Evolutionary conservation across 306 rosid species (phyloP).

Genomic region (Cercis canadensis): DNA sequence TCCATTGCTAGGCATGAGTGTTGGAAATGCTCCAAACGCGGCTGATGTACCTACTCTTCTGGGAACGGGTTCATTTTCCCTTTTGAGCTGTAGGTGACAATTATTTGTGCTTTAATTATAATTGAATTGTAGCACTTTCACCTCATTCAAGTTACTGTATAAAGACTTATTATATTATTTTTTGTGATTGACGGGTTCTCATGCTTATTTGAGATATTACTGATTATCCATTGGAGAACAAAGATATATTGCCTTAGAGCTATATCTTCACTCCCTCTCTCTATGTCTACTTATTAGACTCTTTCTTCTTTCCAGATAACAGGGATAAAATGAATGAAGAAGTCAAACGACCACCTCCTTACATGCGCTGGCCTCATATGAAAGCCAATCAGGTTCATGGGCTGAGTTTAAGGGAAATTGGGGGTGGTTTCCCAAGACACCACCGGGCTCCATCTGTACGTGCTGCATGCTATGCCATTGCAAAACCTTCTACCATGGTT

Average conservation of each 20-base stretch:
- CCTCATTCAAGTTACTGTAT: not conserved
- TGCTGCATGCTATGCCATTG: slow-evolving; percentile 94
- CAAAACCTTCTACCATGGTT: slow-evolving; percentile 95
- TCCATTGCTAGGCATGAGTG: slow-evolving; percentile 56
- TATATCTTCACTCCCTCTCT: not conserved
- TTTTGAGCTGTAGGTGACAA: slow-evolving; percentile 72
- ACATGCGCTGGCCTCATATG: slow-evolving; percentile 99
- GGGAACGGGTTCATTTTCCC: slow-evolving; percentile 90
- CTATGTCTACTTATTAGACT: slow-evolving; percentile 23
- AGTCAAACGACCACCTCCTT: slow-evolving; percentile 63
- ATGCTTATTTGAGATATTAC: not conserved
- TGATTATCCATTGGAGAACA: slow-evolving; percentile 1
- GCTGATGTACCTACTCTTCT: slow-evolving; percentile 97
- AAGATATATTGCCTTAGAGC: slow-evolving; percentile 9
- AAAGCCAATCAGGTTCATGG: slow-evolving; percentile 98
- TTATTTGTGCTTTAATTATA: slow-evolving; percentile 31
- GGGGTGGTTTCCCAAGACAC: slow-evolving; percentile 96
- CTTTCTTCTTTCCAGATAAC: slow-evolving; percentile 58
- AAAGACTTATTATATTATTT: not conserved
- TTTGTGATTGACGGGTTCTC: slow-evolving; percentile 6
- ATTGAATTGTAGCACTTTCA: slow-evolving; percentile 19
- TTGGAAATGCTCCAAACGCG: slow-evolving; percentile 84
- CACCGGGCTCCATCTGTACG: slow-evolving; percentile 95
- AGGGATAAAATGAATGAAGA: slow-evolving; percentile 55
- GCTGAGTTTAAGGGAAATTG: slow-evolving; percentile 90